These are phyloP conservation scores for Limnomonas spitsbergensis DNA, from an alignment of 139 green algal genomes.

Conservation along the genomic window DNA sequence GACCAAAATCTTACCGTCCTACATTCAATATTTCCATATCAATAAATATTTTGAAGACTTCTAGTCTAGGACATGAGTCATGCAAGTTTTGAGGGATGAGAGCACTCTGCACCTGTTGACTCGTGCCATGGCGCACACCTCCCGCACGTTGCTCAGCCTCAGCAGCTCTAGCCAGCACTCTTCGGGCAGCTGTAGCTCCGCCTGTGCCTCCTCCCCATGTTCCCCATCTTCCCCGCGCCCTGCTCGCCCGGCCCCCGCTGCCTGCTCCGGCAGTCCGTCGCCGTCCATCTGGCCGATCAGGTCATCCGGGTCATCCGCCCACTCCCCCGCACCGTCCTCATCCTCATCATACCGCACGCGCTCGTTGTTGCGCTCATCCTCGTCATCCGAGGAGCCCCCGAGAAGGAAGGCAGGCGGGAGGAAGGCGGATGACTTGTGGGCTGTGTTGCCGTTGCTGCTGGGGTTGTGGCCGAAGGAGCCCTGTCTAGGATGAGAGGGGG, in stretches of 20 bases:
- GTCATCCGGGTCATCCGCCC: neutral
- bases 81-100: neutral
- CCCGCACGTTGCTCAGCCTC: neutral
- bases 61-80: too few species aligned
- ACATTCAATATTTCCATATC: too few species aligned
- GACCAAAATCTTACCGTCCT: neutral
- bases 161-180: slow-evolving; percentile 15
- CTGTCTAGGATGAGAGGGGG: neutral
- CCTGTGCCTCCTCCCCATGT: neutral
- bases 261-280: neutral
- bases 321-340: neutral
- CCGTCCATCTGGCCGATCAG: slow-evolving; percentile 6
- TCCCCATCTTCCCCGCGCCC: too few species aligned
- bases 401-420: neutral
- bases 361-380: neutral
- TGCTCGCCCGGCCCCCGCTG: too few species aligned
- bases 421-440: too few species aligned
- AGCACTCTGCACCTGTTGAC: neutral
- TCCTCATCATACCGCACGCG: neutral
- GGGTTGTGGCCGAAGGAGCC: neutral
- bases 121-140: slow-evolving; percentile 7
- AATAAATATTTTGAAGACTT: too few species aligned
- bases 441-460: neutral
- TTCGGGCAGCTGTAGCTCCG: slow-evolving; percentile 7
- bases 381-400: neutral